Evolutionary conservation across 257 asterid species (phyloP), one percentile per base, ranked within the genome.

Genomic region (Nicotiana otophora): DNA sequence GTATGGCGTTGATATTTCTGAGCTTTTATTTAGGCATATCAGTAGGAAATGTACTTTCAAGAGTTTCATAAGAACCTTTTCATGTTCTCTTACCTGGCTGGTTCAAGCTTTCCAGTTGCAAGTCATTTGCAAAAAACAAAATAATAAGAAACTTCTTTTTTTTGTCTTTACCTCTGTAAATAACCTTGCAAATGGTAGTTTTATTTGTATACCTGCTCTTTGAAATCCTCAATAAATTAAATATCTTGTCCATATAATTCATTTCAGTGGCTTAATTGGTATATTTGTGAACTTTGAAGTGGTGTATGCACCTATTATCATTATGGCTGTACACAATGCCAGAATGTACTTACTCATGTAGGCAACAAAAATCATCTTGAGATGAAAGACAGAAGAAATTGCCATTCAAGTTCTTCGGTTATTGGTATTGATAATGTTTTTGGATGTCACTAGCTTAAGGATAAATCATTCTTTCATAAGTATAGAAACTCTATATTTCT

Each of bases 151-250:
- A 51, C 46, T 15, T 74, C 63, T 48, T 51, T 16, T 23, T 26
- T 28, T 51, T 75, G 80, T 51, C 63, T 75, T 51, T 51, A 75
- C 80, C 80, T 75, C 42, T 75, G 80, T 75, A 75, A 75, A 75
- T 75, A 75, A 75, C 80, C 80, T 48, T 51, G 80, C 80, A 75
- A 75, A 26, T 75, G 80, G 63, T 75, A 75, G 26, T 75, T 51
- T 30, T 51, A n/a, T 75, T 75, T 60, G 46, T 75, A 51, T 75
- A 17, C 80, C 63, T 51, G 63, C 63, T 75, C 4, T 42, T 75
- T 75, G 63, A 51, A 28, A 46, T 75, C 23, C 61, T 74, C 46
- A 75, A 75, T 75, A 75, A 75, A 51, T 75, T 10, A 34, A 75
- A 26, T 12, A 8, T 15, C 53, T 14, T 28, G 26, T 51, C 62